Conservation (phyloP, 2,329 filamentous ascomycete species). For the Verticillium longisporum region DNA sequence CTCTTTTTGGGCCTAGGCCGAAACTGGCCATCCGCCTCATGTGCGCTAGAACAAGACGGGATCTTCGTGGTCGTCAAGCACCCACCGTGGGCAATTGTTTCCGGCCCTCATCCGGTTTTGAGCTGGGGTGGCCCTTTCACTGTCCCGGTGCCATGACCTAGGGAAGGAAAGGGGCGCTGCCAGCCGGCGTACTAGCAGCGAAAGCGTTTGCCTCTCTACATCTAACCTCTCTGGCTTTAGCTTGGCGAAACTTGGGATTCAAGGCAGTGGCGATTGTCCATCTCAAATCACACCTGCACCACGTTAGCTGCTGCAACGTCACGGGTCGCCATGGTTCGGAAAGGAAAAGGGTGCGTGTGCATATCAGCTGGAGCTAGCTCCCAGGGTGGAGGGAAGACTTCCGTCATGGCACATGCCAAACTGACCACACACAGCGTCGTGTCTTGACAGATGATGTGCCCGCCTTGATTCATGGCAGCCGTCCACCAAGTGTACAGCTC, state of each 20-base stretch:
- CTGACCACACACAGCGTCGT: neutral
- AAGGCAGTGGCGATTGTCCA: neutral
- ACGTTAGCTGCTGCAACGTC: neutral
- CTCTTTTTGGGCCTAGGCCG: neutral
- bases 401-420: neutral
- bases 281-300: neutral
- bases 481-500: neutral
- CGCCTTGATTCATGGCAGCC: neutral
- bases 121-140: neutral
- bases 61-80: neutral
- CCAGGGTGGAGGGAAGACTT: neutral
- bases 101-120: neutral
- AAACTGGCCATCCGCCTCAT: neutral
- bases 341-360: neutral
- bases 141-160: neutral
- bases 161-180: neutral
- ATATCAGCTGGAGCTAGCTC: neutral
- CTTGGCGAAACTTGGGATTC: neutral
- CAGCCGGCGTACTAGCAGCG: neutral
- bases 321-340: neutral
- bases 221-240: neutral
- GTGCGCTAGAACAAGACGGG: neutral
- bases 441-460: neutral
- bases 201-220: neutral
- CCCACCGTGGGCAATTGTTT: neutral